Evolutionary conservation across 2,329 filamentous ascomycete species (phyloP), one percentile per base, ranked within the genome.

Genomic region (Talaromyces sp.): DNA sequence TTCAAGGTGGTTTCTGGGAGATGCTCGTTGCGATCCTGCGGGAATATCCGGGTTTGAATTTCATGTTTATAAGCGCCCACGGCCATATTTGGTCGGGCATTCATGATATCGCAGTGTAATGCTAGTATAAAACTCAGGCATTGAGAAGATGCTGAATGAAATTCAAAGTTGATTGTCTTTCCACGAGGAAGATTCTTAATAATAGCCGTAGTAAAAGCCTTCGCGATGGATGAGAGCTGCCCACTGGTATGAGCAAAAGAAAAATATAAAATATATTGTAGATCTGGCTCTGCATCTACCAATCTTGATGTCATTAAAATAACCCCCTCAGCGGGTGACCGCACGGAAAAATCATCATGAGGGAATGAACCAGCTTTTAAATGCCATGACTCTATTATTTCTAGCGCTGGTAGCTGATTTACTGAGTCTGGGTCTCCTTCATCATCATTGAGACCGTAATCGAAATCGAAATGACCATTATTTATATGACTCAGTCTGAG

Each of bases 191-290:
- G 31, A 37, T 45, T 60, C 35, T 39, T 6, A 3, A 60, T 24
- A 16, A 65, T 41, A 11, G 33, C 43, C 8, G 33, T 6, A 11
- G 63, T 56, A 60, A 65, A 65, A 5, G 63, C 63, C 47, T 35
- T 31, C 6, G 56, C 56, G 22, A 60, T 52, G 22, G 31, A 48
- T 27, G 31, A 27, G 41, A 65, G 63, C 47, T 59, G 35, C 8
- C 19, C 31, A 39, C 43, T 57, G 9, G 5, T 47, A 52, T 60
- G 47, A 31, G 27, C 27, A 41, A 66, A 67, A 19, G 39, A 37
- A 14, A 66, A 43, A 52, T 62, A 54, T 31, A 67, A 62, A n/a
- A 66, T 50, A 60, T 67, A 67, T 58, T 57, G 56, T 22, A 64
- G 41, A 27, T 58, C 60, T 14, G 60, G 54, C 19, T 67, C 57